Evolutionary conservation across 495 filamentous ascomycete genomes (phyloP), one percentile per base, ranked within the genome.

Genomic region (Bombardia bombarda): DNA sequence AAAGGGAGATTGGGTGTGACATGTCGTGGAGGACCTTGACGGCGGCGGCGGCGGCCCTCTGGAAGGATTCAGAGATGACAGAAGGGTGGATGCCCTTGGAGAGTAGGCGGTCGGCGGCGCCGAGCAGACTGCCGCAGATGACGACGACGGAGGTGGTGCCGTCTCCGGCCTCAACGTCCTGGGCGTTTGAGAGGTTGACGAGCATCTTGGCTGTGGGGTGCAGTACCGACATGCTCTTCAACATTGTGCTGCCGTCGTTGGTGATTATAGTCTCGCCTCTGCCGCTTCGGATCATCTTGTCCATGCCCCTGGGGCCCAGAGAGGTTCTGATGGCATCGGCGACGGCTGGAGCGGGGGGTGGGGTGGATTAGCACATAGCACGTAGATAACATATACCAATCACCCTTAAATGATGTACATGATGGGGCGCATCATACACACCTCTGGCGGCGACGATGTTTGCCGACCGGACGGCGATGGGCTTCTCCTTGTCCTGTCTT

Each of bases 131-230:
- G 51, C 92, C 92, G 51, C 87, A 87, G 62, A 98, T 95, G 43
- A 98, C 92, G 38, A 98, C 92, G 8, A 98, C 92, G 4, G 92
- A 97, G 26, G 92, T 98, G 43, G 92, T 98, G 62, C 92, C 92
- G 68, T 98, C 92, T 65, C 92, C 92, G 47, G 92, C 92, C 64
- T 98, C 92, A 47, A 98, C 86, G 74, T 98, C 92, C 64, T 98
- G 92, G 50, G 92, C 92, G 49, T 90, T 86, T 54, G 88, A 90
- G 38, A 98, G 78, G 60, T 98, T 89, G 51, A 98, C 92, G 41
- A 98, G 80, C 92, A 98, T 98, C 72, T 93, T 92, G 32, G 92
- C 92, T 43, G 92, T 90, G 28, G 92, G 92, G 63, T 98, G 92
- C 87, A 97, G 86, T 39, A 98, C 93, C 52, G 86, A 84, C 92